These are phyloP conservation scores for Monoraphidium neglectum DNA, from an alignment of 139 green algal genomes.

Conservation along the genomic window DNA sequence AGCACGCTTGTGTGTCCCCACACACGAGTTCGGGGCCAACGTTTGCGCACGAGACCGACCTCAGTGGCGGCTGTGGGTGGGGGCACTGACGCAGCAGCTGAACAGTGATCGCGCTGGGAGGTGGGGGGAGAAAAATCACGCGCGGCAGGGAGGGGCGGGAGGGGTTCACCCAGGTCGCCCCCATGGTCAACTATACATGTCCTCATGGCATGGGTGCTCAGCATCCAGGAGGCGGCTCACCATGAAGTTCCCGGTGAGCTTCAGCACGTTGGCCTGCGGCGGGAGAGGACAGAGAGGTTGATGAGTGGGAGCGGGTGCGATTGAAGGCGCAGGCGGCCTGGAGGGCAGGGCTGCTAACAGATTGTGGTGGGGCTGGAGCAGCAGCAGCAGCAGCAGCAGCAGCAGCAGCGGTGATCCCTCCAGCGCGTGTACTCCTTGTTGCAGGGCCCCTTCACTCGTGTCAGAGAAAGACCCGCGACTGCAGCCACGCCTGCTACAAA, in stretches of 20 bases:
- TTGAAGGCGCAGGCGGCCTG: neutral
- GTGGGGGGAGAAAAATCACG: neutral
- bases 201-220: too few relatives aligned
- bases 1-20: too few relatives aligned
- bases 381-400: neutral
- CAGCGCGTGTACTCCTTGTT: neutral
- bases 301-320: neutral
- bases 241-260: constrained; percentile 36
- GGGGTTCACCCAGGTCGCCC: too few relatives aligned
- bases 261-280: neutral
- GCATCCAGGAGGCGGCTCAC: constrained; percentile 30
- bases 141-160: neutral
- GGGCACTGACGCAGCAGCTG: neutral
- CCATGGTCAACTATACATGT: constrained; percentile 11
- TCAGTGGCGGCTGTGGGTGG: too few relatives aligned
- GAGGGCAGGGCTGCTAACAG: neutral
- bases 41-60: too few relatives aligned
- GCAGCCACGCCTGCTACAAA: too few relatives aligned
- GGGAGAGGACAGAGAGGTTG: too few relatives aligned
- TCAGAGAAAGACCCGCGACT: too few relatives aligned
- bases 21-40: too few relatives aligned
- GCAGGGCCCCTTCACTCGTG: too few relatives aligned
- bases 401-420: neutral
- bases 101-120: neutral
- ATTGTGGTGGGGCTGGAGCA: neutral